Evolutionary conservation across 1,139 yeast species (phyloP), one percentile per base, ranked within the genome.

Genomic region (Nematodospora anomalae): DNA sequence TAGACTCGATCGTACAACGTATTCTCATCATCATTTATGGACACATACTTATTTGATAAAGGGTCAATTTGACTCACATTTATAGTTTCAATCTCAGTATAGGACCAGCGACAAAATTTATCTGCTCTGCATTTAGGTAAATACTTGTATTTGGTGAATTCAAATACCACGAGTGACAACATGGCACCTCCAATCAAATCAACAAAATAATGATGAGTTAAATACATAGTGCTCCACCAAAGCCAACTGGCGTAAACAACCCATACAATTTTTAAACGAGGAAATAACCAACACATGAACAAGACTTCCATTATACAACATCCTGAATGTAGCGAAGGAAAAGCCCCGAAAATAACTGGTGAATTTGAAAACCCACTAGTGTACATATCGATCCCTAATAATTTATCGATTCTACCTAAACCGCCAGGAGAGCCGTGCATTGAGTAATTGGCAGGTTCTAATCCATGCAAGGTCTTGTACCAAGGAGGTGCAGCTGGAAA

Each of bases 401-500:
- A 62, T 37, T 67, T 60, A 60, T 92, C 99, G 48, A 92, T 88
- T 53, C 98, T 76, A 13, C 83, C 94, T 46, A 92, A 75, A 0
- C 99, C 99, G 51, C 98, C 99, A 3, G 99, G 96, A 1, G 95
- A 83, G 13, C 98, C 99, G 32, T 74, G 74, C 96, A 92, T 90
- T 37, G 83, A 69, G 61, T 94, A 92, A 60, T 88, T 79, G 5
- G 98, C 98, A 15, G 96, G 95, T 44, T 80, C 80, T 45, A 90
- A 73, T 1, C 96, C 97, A 57, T 92, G 82, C 36, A 82, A 62
- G 46, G 79, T 79, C 58, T 89, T 89, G 60, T 94, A 92, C 99
- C 99, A 92, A 24, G 99, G 99, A 23, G 99, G 96, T 42, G 98
- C 97, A 35, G 95, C 88, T 3, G 98, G 97, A 59, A 88, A 89